Conservation (phyloP, 495 filamentous ascomycete species). For the Symbiotaphrina buchneri region DNA sequence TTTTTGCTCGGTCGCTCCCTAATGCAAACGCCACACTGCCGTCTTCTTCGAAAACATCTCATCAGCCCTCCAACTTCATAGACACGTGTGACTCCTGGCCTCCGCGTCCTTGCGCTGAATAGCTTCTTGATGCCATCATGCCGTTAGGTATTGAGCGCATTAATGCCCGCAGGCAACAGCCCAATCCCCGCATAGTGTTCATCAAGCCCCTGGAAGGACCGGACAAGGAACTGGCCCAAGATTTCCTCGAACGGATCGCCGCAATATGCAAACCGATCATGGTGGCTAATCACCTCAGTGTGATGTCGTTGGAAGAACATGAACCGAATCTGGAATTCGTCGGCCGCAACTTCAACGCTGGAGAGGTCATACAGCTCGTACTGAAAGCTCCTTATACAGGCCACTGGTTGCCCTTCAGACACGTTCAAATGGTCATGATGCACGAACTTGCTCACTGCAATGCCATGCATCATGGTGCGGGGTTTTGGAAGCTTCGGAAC, state of each 20-base stretch:
- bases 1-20: too few species aligned
- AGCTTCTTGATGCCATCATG: too few species aligned
- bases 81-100: too few species aligned
- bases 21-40: too few species aligned
- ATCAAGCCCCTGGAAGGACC: conserved; percentile 48
- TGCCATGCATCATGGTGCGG: conserved; percentile 60
- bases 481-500: conserved; percentile 55
- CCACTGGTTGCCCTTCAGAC: conserved; percentile 49
- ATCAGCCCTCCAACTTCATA: too few species aligned
- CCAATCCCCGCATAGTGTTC: conserved; percentile 50
- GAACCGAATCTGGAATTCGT: conserved; percentile 51
- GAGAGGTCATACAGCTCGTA: conserved; percentile 64
- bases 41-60: too few species aligned
- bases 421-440: conserved; percentile 77
- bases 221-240: conserved; percentile 31
- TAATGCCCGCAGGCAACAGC: conserved; percentile 38
- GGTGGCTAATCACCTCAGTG: conserved; percentile 38
- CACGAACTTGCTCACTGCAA: conserved; percentile 56
- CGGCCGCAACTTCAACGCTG: conserved; percentile 65
- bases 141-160: conserved; percentile 43
- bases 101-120: too few species aligned
- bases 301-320: conserved; percentile 59
- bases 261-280: conserved; percentile 60
- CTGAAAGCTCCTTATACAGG: conserved; percentile 34
- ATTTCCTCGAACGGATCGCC: conserved; percentile 54